Evolutionary conservation across 305 asterid genomes (phyloP), one percentile per base, ranked within the genome.

Genomic region (Fraxinus dipetala): DNA sequence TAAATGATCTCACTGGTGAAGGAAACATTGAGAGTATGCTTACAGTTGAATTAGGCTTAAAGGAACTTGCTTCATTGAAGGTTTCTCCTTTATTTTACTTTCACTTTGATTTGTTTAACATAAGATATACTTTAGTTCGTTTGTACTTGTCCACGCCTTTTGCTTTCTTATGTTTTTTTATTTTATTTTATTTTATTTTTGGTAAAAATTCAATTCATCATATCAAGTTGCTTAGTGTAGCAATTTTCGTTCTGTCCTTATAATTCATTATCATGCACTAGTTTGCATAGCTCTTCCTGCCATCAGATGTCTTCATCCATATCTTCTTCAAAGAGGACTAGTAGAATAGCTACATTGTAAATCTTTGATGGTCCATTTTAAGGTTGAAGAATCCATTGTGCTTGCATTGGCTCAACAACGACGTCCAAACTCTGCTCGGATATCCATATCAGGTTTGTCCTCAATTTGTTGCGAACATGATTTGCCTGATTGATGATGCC

Each of bases 21-120:
- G 98, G 99, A 82, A 94, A 94, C 86, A 95, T 94, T 83, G 99
- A 95, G 90, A 95, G 97, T 91, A 93, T 93, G 96, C 95, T 95
- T 82, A 86, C 94, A 63, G 97, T 94, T 85, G 99, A 95, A 87
- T 91, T 90, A 97, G 99, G 98, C 35, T 87, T 95, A 81, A 95
- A 93, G 76, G 99, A 95, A 87, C 96, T 95, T 85, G 91, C 94
- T 88, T 92, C 97, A 7, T 86, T 95, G 86, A 93, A 95, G 99
- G 99, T 95, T 76, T 79, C 75, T 76, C 75, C 75, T 84, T 48
- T 65, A 77, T 35, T 77, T 26, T 73, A 76, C 56, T 82, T 85
- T 34, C 22, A 48, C 78, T 45, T 77, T 78, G 82, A 75, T 80
- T 84, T 74, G 45, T 4, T 36, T 77, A 14, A 10, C 56, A 22